These are phyloP conservation scores for Lantana camara DNA, from an alignment of 257 asterid genomes.

Conservation along the genomic window DNA sequence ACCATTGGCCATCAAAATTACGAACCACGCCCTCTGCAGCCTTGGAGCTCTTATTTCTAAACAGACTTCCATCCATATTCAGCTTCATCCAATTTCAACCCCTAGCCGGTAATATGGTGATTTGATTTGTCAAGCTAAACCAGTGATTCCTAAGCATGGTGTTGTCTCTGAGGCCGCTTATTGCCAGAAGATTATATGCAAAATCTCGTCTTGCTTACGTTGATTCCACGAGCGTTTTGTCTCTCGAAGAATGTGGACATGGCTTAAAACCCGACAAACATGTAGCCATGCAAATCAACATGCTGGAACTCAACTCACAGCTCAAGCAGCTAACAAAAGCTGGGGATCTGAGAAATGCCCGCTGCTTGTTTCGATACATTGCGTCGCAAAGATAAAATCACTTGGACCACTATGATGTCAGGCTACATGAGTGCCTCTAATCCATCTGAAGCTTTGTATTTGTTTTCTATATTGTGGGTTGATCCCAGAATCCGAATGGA, in stretches of 20 bases:
- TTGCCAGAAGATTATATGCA: conserved; percentile 39
- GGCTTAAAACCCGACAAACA: conserved; percentile 21
- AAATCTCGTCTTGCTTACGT: conserved; percentile 42
- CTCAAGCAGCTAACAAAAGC: conserved; percentile 46
- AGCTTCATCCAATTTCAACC: no score
- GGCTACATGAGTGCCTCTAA: no score
- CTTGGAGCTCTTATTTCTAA: no score
- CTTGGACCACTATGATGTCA: no score
- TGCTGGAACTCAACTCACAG: conserved; percentile 54
- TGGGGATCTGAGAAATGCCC: conserved; percentile 65
- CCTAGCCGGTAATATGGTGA: no score
- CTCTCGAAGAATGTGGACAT: conserved; percentile 26
- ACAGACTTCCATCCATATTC: no score
- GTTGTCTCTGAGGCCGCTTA: conserved; percentile 34
- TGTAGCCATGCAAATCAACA: conserved; percentile 31
- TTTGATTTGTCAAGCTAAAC: not conserved
- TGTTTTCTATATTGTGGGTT: conserved; percentile 67
- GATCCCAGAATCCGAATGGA: conserved; percentile 52
- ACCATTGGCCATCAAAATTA: no score
- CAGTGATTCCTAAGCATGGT: conserved; percentile 32
- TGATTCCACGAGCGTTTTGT: conserved; percentile 32
- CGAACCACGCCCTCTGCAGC: no score
- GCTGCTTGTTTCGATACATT: conserved; percentile 69
- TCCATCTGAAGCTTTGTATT: no score
- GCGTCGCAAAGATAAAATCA: conserved; percentile 74